Conservation (phyloP, 1,139 yeast genomes). For the Sugiyamaella grinbergsii region DNA sequence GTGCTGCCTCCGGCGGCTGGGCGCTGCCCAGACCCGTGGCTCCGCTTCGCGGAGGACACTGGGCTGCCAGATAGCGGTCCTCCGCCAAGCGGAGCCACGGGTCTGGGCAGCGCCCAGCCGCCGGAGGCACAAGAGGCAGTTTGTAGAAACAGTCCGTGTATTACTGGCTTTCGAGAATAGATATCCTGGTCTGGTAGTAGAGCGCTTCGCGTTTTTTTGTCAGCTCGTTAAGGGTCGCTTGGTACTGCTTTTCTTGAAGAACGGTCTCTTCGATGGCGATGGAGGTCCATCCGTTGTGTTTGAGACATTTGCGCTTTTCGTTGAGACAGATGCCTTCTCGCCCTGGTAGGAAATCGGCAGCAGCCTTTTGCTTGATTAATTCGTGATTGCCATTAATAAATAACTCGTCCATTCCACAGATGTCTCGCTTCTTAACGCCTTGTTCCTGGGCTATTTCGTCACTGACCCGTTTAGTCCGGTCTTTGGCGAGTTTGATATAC, state of each 20-base stretch:
- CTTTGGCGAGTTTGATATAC: constrained; percentile 29
- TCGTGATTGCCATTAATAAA: constrained; percentile 11
- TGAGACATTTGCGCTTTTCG: constrained; percentile 67
- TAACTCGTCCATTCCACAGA: constrained; percentile 47
- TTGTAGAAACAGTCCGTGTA: background rate
- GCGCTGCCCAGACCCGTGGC: too few species aligned
- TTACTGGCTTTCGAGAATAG: constrained; percentile 18
- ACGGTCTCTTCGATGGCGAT: constrained; percentile 51
- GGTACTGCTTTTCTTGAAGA: constrained; percentile 44
- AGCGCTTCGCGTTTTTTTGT: constrained; percentile 20
- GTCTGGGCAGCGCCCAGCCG: too few species aligned
- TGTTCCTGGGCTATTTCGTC: constrained; percentile 30
- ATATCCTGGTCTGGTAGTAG: constrained; percentile 23
- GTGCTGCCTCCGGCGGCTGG: too few species aligned
- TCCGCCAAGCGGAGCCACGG: constrained; percentile 3
- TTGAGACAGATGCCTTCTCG: constrained; percentile 50
- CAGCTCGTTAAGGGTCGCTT: constrained; percentile 38
- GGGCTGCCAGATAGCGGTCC: too few species aligned
- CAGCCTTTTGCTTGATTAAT: constrained; percentile 1
- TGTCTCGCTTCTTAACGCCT: constrained; percentile 41
- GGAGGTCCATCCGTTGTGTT: constrained; percentile 69
- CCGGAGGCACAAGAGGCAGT: too few species aligned
- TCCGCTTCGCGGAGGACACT: too few species aligned
- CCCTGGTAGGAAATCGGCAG: constrained; percentile 25
- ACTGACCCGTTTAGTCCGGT: constrained; percentile 30